Base-by-base conservation (phyloP, 805 yeast species). In the Myxozyma vanderwaltii region DNA sequence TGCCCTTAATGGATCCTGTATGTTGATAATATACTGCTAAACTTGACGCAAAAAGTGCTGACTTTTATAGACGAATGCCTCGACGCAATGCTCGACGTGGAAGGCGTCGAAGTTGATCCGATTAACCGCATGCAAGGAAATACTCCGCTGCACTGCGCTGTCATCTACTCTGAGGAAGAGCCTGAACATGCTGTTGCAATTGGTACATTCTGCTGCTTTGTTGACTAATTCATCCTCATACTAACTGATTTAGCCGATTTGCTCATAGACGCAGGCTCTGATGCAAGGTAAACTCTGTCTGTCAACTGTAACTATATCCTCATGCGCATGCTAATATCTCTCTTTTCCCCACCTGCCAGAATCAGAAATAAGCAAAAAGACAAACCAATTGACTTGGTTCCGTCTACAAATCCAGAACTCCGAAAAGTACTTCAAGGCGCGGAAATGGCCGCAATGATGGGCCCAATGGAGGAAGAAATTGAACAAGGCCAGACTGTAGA, bases 71-170 rank as follows among this genome's bases (percentile, higher is more conserved):
- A 86, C 81, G 97, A 91, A 68, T 88, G 88, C 36, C 77, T 94
- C 69, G 97, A 92, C 71, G 75, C 80, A 51, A 76, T 92, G 19
- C 77, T 92, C 60, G 97, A 92, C 72, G 85, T 86, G 55, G 96
- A 89, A 61, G 96, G 94, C 1, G 91, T 91, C 19, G 96, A 91
- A 66, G 85, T 91, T 31, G 96, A 94, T 72, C 94, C 96, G 0
- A 71, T 74, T 41, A 88, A 88, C 72, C 79, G 84, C 38, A 58
- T 81, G 29, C 86, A 86, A 53, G 91, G 91, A 39, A 91, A 89
- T 64, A 89, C 97, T 0, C 97, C 99, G 13, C 79, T 94, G 63
- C 98, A 92, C 73, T 75, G 82, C 62, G 95, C 96, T 4, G 96
- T 86, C 12, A 81, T 81, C 61, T 92, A 88, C 72, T 79, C 91